phyloP scores from a whole-genome alignment of 2,329 filamentous ascomycete species.

The Exophiala lecanii-corni region DNA sequence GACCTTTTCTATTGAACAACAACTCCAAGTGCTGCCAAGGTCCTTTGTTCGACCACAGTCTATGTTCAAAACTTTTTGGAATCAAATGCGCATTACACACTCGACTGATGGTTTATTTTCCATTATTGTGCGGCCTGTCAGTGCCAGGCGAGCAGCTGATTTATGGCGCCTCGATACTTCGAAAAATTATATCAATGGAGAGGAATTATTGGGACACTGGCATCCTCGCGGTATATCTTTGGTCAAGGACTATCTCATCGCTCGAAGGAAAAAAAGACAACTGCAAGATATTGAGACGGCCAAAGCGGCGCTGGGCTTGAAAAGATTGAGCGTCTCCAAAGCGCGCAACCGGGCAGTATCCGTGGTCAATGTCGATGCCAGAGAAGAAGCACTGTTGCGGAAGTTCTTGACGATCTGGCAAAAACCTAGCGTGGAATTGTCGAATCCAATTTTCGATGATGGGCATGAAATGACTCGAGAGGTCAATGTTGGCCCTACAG shows the following conservation, averaged over 20 bases:
- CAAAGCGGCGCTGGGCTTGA: slow-evolving; percentile 40
- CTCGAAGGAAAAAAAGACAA: slow-evolving; percentile 68
- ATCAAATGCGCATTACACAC: slow-evolving; percentile 76
- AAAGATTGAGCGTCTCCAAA: slow-evolving; percentile 30
- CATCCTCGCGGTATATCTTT: slow-evolving; percentile 83
- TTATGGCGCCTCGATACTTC: slow-evolving; percentile 95
- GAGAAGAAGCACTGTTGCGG: slow-evolving; percentile 37
- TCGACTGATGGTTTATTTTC: slow-evolving; percentile 84
- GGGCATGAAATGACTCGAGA: slow-evolving; percentile 11
- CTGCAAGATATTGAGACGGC: slow-evolving; percentile 73
- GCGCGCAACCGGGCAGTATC: slow-evolving; percentile 14
- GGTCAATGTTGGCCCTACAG: slow-evolving; percentile 41
- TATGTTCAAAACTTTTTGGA: slow-evolving; percentile 83
- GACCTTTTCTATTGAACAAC: slow-evolving; percentile 75
- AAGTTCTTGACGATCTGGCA: slow-evolving; percentile 30
- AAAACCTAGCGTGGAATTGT: slow-evolving; percentile 32
- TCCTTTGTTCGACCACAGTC: slow-evolving; percentile 81
- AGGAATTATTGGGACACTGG: slow-evolving; percentile 82
- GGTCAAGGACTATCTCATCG: slow-evolving; percentile 77
- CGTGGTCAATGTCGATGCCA: slow-evolving; percentile 10
- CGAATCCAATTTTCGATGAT: slow-evolving; percentile 41
- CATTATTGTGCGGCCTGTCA: slow-evolving; percentile 76
- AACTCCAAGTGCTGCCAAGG: slow-evolving; percentile 76
- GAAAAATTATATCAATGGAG: slow-evolving; percentile 92
- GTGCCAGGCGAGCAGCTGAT: slow-evolving; percentile 86